Percentiles rank a stretch among this genome's conserved stretches.
Evolutionary conservation across 2,329 filamentous ascomycete species (phyloP).

Genomic region (Talaromyces sp.): DNA sequence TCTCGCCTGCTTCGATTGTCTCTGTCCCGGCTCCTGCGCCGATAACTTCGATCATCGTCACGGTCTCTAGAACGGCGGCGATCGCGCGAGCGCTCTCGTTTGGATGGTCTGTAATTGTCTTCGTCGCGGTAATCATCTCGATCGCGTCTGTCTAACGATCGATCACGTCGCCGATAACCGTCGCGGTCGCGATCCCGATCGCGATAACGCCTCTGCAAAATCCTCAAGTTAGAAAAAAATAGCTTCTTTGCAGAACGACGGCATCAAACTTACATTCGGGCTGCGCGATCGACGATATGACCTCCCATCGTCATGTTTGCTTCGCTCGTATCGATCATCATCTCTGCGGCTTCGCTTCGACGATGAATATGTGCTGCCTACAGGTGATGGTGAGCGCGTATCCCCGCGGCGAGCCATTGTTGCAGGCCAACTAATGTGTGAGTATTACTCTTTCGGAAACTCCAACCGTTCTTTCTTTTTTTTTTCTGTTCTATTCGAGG

Average conservation of each 20-base stretch:
- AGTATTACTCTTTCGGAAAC: slow-evolving; percentile 39
- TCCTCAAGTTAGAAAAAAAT: slow-evolving; percentile 1
- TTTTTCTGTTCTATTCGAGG: not conserved
- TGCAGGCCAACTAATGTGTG: slow-evolving; percentile 46
- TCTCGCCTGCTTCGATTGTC: slow-evolving; percentile 63
- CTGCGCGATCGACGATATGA: slow-evolving; percentile 43
- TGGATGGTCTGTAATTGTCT: slow-evolving; percentile 56
- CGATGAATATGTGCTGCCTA: slow-evolving; percentile 75
- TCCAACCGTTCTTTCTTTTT: slow-evolving; percentile 13
- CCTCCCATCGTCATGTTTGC: slow-evolving; percentile 48
- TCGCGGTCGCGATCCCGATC: slow-evolving; percentile 54
- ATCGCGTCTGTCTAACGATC: slow-evolving; percentile 54
- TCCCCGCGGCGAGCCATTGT: slow-evolving; percentile 58
- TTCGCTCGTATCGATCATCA: slow-evolving; percentile 49
- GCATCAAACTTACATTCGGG: slow-evolving; percentile 38
- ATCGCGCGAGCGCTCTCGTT: slow-evolving; percentile 52
- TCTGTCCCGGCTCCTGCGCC: slow-evolving; percentile 60
- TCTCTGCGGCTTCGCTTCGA: slow-evolving; percentile 59
- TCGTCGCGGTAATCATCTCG: slow-evolving; percentile 50
- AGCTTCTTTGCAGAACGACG: not conserved
- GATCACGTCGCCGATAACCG: slow-evolving; percentile 61
- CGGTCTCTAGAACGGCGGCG: slow-evolving; percentile 52
- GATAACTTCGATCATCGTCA: slow-evolving; percentile 53
- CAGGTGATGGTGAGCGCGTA: slow-evolving; percentile 85
- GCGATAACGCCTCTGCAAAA: slow-evolving; percentile 53